phyloP scores from a whole-genome alignment of 768 basidiomycete genomes.

The Gymnopilus junonius region DNA sequence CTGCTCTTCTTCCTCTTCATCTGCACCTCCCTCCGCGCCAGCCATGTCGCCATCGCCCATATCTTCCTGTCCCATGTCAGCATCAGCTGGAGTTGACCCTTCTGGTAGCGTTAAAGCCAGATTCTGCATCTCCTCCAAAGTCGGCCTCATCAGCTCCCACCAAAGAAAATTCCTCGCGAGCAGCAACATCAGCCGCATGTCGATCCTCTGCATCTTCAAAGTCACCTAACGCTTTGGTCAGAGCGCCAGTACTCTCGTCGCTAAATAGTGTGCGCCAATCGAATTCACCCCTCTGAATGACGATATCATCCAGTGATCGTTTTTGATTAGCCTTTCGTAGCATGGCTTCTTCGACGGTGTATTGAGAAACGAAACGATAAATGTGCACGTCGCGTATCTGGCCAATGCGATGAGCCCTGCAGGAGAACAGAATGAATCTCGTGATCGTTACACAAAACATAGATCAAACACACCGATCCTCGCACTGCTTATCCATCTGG shows the following conservation, averaged over 20 bases:
- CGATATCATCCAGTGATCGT: constrained; percentile 84
- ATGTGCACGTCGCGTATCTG: constrained; percentile 97
- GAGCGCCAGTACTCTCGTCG: constrained; percentile 60
- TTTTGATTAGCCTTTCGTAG: constrained; percentile 98
- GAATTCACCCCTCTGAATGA: constrained; percentile 94
- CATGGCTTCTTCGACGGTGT: constrained; percentile 96
- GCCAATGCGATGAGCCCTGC: constrained; percentile 95
- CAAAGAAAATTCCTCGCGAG: constrained; percentile 69
- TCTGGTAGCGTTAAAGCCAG: constrained; percentile 4
- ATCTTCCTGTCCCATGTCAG: constrained; percentile 26
- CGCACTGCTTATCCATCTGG: constrained; percentile 97
- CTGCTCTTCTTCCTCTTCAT: constrained; percentile 54
- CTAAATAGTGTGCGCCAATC: constrained; percentile 89
- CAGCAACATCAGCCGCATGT: constrained; percentile 78
- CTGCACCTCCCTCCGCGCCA: constrained; percentile 41
- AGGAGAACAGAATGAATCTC: background rate
- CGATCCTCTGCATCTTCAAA: constrained; percentile 91
- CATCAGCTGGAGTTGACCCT: constrained; percentile 24
- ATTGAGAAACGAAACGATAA: constrained; percentile 88
- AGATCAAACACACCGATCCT: constrained; percentile 71
- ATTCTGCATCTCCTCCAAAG: constrained; percentile 50
- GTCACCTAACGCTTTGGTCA: constrained; percentile 79
- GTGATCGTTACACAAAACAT: background rate
- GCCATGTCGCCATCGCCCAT: constrained; percentile 24
- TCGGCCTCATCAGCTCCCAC: constrained; percentile 84